A percentile compares a stretch with the other conserved stretches of the same genome.
Conservation (phyloP, 495 filamentous ascomycete species). For the Aspergillus sclerotiicarbonarius region DNA sequence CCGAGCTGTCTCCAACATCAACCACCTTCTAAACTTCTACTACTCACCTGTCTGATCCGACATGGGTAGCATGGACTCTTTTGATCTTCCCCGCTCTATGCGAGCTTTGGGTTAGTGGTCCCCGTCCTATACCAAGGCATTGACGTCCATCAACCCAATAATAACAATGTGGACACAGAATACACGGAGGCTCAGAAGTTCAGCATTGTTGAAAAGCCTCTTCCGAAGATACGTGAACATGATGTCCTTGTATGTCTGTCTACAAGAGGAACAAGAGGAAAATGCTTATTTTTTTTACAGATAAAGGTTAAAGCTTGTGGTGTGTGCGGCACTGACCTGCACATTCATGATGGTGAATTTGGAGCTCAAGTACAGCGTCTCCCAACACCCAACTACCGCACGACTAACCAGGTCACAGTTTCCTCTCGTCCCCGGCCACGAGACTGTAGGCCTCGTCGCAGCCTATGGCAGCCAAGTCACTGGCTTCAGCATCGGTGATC, state of each 20-base stretch:
- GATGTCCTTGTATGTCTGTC: not conserved
- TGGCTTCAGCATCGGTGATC: conserved; percentile 62
- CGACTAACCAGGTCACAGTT: too few relatives aligned
- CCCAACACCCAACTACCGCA: too few relatives aligned
- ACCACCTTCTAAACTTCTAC: not conserved
- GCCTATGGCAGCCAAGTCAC: conserved; percentile 56
- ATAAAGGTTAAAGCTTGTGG: conserved; percentile 62
- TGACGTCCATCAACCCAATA: too few relatives aligned
- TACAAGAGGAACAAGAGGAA: too few relatives aligned
- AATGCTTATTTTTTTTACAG: conserved; percentile 11
- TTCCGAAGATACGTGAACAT: not conserved
- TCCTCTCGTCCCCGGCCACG: conserved; percentile 54
- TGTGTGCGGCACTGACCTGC: conserved; percentile 65
- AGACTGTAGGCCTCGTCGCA: conserved; percentile 53
- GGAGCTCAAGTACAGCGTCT: conserved; percentile 50
- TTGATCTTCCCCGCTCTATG: not conserved
- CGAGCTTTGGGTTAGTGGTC: not conserved
- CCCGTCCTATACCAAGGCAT: too few relatives aligned
- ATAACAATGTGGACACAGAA: not conserved
- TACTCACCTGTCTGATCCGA: not conserved
- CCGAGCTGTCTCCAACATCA: not conserved
- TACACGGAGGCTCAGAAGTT: not conserved
- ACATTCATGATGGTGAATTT: conserved; percentile 66
- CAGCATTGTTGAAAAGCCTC: not conserved
- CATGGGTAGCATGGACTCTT: not conserved